Evolutionary conservation across 768 basidiomycete species (phyloP).

Genomic region (Lentinula sp.): DNA sequence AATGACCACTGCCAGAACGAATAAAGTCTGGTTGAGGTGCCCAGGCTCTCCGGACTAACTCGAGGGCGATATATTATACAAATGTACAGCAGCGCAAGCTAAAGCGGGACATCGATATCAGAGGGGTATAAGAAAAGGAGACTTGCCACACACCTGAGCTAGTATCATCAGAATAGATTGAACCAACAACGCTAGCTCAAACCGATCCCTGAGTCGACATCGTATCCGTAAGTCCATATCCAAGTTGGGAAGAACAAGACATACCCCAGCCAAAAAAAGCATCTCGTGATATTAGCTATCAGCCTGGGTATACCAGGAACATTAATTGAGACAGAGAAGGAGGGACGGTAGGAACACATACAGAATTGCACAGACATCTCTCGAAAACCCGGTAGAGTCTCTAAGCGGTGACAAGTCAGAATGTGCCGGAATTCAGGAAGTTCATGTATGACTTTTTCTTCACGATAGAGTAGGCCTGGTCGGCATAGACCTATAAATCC

Average conservation of each 20-base stretch:
- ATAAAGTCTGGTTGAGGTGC: conserved; percentile 57
- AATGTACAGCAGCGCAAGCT: conserved; percentile 78
- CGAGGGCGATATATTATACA: conserved; percentile 69
- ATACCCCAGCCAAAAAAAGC: conserved; percentile 86
- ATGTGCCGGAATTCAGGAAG: background rate
- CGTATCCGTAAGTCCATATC: background rate
- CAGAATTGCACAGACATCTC: conserved; percentile 83
- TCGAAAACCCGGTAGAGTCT: conserved; percentile 81
- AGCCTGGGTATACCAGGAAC: conserved; percentile 33
- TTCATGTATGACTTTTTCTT: conserved; percentile 48
- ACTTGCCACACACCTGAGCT: conserved; percentile 52
- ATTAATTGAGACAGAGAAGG: background rate
- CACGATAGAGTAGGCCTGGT: conserved; percentile 78
- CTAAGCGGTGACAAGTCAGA: conserved; percentile 26
- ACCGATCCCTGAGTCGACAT: conserved; percentile 40
- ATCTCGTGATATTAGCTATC: conserved; percentile 80
- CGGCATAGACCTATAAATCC: conserved; percentile 58
- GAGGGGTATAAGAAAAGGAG: conserved; percentile 3
- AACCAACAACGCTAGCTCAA: conserved; percentile 70
- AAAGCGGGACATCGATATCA: conserved; percentile 8
- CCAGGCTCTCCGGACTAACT: conserved; percentile 51
- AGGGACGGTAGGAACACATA: conserved; percentile 23
- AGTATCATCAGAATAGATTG: conserved; percentile 84
- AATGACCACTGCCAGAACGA: conserved; percentile 84
- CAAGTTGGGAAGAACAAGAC: conserved; percentile 2